Base-by-base conservation (phyloP, 192 early-diverging fungal species). In the Backusella luteola region DNA sequence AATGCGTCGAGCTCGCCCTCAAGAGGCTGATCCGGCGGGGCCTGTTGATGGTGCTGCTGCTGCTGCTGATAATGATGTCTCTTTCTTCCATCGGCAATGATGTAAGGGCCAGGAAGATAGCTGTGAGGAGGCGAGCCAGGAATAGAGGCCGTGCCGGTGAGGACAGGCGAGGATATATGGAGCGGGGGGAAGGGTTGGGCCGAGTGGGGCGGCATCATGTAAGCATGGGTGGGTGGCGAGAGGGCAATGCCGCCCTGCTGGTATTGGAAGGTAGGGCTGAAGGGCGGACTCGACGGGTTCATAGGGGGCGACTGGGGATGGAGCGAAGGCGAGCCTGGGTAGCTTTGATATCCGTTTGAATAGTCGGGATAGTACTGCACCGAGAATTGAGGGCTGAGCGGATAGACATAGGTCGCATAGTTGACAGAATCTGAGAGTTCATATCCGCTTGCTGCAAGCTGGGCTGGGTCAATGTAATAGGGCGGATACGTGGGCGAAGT, bases 221-320 rank as follows among this genome's bases (percentile, higher is more conserved):
- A 86, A 17, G 84, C 68, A 44, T 81, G 77, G 15, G 79, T 73
- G 11, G 83, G 76, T 26, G 85, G 85, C 15, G 85, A 86, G 35
- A 83, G 79, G 21, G 82, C 77, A 26, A 83, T 34, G 1, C 79
- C 77, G 34, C 68, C 79, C 59, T 74, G 79, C 23, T 75, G 38
- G 76, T 82, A 76, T 70, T 81, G 76, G 46, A 68, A 75, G 8
- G 82, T 84, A 34, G 83, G 80, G 35, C 78, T 78, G 59, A 84
- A 86, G 8, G 81, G 81, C 35, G 85, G 85, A 32, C 78, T 80
- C 14, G 76, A 73, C 32, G 85, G 83, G 21, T 80, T 80, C 29
- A 84, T 77, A 26, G 83, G 78, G 17, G 84, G 81, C 7, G 85
- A 86, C 76, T 86, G 85, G 23, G 78, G 80, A 34, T 84, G 80